Conservation (phyloP, 257 asterid species). For the Solanum boliviense region DNA sequence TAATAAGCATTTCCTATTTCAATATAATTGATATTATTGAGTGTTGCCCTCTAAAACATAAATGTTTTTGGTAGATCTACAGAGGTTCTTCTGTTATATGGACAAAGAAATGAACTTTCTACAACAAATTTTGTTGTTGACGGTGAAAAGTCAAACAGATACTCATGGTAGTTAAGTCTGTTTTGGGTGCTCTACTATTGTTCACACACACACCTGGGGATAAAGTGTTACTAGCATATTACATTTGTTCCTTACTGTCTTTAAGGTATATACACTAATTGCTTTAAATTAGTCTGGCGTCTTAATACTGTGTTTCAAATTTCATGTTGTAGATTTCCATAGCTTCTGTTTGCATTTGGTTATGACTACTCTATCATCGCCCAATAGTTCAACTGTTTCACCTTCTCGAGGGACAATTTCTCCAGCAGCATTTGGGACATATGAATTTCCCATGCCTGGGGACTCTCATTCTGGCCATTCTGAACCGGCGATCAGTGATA, state of each 20-base stretch:
- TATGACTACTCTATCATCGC: conserved; percentile 31
- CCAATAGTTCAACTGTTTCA: conserved; percentile 56
- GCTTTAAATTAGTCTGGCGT: not conserved
- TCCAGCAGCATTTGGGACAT: conserved; percentile 35
- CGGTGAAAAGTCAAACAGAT: not conserved
- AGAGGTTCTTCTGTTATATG: not conserved
- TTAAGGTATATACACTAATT: not conserved
- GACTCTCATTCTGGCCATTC: conserved; percentile 34
- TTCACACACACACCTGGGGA: not conserved
- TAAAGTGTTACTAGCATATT: not conserved
- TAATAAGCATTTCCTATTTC: not conserved
- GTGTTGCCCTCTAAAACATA: not conserved
- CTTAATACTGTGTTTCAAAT: not conserved
- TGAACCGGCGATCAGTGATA: conserved; percentile 37
- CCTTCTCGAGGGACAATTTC: conserved; percentile 42
- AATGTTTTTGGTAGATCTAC: not conserved
- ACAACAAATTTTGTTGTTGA: not conserved
- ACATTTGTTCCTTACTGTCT: not conserved
- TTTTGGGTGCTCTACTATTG: not conserved
- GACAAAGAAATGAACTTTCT: not conserved
- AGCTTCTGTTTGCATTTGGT: conserved; percentile 25
- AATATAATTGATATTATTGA: not conserved
- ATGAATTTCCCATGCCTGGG: conserved; percentile 29
- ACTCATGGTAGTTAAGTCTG: not conserved
- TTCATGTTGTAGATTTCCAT: not conserved